phyloP scores from a whole-genome alignment of 805 yeast species.

The Nakazawaea populi region DNA sequence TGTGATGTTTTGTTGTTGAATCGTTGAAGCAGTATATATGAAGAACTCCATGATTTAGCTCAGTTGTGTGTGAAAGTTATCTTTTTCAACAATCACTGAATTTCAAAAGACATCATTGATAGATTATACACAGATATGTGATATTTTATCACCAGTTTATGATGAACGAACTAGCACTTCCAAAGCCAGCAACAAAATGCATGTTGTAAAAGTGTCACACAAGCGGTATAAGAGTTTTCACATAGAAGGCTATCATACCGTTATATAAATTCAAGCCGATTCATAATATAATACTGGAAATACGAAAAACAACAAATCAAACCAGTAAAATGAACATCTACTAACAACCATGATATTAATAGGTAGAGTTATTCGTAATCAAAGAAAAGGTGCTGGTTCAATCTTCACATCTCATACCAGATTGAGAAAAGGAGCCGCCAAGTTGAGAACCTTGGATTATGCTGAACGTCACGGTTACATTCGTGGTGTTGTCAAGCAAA shows the following conservation, averaged over 20 bases:
- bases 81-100: no score
- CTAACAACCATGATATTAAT: not conserved
- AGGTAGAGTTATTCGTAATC: slow-evolving; percentile 99
- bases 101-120: no score
- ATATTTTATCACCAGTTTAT: no score
- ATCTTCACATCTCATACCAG: slow-evolving; percentile 99
- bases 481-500: slow-evolving; percentile 98
- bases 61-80: not conserved
- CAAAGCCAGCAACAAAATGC: no score
- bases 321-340: not conserved
- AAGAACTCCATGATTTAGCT: not conserved
- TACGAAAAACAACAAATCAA: not conserved
- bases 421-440: slow-evolving; percentile 99
- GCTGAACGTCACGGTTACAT: slow-evolving; percentile 99
- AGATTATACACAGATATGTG: no score
- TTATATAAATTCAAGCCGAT: no score
- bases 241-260: no score
- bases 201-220: no score
- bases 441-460: slow-evolving; percentile 97
- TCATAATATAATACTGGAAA: no score
- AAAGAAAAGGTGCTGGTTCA: slow-evolving; percentile 99
- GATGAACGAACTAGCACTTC: no score
- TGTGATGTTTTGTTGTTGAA: not conserved
- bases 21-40: not conserved
- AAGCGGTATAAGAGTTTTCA: no score